A percentile compares a stretch with the other conserved stretches of the same genome.
These are phyloP conservation scores for Boletus speciosus DNA, from an alignment of 768 basidiomycete species.

Conservation along the genomic window DNA sequence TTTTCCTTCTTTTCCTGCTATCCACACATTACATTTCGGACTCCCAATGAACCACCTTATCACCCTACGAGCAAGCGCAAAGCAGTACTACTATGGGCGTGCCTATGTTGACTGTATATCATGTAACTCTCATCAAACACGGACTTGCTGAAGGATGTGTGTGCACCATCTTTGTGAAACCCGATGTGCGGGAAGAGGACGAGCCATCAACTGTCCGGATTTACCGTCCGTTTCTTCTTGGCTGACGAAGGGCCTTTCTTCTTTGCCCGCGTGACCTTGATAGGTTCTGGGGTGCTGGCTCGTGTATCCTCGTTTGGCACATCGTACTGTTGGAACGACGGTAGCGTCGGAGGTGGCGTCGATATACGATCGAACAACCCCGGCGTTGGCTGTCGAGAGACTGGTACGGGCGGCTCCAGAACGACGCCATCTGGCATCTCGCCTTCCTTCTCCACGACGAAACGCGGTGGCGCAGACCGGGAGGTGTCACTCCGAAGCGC, in stretches of 20 bases:
- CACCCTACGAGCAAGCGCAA: slow-evolving; percentile 13
- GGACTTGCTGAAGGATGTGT: neutral
- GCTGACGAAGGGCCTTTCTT: slow-evolving; percentile 49
- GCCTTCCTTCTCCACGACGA: slow-evolving; percentile 70
- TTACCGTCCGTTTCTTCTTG: slow-evolving; percentile 65
- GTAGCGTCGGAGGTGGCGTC: slow-evolving; percentile 35
- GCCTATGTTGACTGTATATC: slow-evolving; percentile 23
- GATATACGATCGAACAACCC: slow-evolving; percentile 30
- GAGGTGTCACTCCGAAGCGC: slow-evolving; percentile 42
- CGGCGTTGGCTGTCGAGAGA: slow-evolving; percentile 23
- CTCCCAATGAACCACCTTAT: slow-evolving; percentile 16
- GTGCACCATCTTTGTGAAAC: neutral
- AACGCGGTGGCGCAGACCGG: slow-evolving; percentile 43
- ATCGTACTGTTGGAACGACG: slow-evolving; percentile 54
- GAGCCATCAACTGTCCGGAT: slow-evolving; percentile 15
- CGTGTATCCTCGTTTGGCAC: slow-evolving; percentile 42
- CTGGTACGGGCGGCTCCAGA: slow-evolving; percentile 21
- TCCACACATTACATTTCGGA: slow-evolving; percentile 17
- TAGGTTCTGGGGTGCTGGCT: slow-evolving; percentile 61
- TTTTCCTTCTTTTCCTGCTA: neutral
- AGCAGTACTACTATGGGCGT: slow-evolving; percentile 18
- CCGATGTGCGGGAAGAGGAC: neutral
- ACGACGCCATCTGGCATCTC: slow-evolving; percentile 76
- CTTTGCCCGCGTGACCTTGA: slow-evolving; percentile 72
- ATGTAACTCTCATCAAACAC: slow-evolving; percentile 20